A percentile compares a stretch with the other conserved stretches of the same genome.
Evolutionary conservation across 495 filamentous ascomycete genomes (phyloP).

Genomic region (Penicillium paxilli): DNA sequence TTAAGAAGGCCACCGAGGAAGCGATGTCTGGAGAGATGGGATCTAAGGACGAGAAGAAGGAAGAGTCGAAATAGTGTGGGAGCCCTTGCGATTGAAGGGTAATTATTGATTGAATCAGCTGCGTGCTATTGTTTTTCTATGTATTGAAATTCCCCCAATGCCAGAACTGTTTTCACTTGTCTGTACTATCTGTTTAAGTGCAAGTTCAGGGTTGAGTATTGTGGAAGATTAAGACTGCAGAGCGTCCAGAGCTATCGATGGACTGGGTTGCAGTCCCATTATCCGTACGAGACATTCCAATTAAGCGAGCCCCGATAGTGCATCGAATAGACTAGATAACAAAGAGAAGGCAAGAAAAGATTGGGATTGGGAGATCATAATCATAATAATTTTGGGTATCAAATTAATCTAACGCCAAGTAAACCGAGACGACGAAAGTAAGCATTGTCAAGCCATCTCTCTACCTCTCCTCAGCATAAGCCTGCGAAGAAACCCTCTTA

Average conservation of each 20-base stretch:
- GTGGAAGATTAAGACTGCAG: no score
- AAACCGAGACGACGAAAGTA: not conserved
- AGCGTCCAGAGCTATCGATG: no score
- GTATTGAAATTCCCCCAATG: constrained; percentile 10
- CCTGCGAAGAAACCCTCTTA: constrained; percentile 18
- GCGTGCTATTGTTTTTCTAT: not conserved
- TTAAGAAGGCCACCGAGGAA: constrained; percentile 71
- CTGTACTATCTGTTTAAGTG: no score
- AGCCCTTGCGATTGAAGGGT: not conserved
- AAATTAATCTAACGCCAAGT: not conserved
- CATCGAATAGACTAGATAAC: not conserved
- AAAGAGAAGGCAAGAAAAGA: no score
- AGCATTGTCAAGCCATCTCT: not conserved
- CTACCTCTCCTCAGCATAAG: constrained; percentile 18
- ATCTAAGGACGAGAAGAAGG: constrained; percentile 26
- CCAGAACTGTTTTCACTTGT: not conserved
- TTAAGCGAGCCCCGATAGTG: no score
- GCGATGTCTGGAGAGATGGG: constrained; percentile 38
- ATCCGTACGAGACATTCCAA: no score
- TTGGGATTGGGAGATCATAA: no score
- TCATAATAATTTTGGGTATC: not conserved
- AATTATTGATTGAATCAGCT: no score
- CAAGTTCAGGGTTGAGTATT: no score
- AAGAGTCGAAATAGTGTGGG: constrained; percentile 29
- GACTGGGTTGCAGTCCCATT: no score